A percentile compares a stretch with the other conserved stretches of the same genome.
Evolutionary conservation across 2,329 filamentous ascomycete species (phyloP).

Genomic region (Sporothrix dimorphospora): DNA sequence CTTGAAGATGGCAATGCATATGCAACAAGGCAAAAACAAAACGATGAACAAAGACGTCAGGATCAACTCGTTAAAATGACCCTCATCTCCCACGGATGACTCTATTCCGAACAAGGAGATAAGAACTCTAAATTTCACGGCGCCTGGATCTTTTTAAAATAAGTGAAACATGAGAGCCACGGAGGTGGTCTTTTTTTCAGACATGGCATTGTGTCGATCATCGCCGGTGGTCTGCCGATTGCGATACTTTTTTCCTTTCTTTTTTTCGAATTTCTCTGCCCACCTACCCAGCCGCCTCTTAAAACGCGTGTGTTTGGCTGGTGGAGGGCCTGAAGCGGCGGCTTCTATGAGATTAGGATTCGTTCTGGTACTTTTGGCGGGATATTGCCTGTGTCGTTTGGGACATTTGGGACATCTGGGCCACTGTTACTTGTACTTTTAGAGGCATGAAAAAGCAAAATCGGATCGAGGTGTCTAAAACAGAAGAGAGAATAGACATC

Average conservation of each 20-base stretch:
- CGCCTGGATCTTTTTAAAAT: too few species aligned
- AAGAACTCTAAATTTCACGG: background rate
- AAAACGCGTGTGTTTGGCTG: background rate
- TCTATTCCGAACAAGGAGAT: background rate
- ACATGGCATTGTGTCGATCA: slow-evolving; percentile 9
- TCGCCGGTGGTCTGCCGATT: background rate
- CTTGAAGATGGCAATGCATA: background rate
- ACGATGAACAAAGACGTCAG: background rate
- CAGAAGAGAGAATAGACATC: background rate
- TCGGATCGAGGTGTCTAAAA: background rate
- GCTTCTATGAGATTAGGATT: background rate
- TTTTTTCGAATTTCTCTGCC: background rate
- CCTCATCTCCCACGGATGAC: background rate
- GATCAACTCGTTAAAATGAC: background rate
- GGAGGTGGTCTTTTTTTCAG: background rate
- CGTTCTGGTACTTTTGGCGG: background rate
- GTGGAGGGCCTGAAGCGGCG: background rate
- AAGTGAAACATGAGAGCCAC: slow-evolving; percentile 12
- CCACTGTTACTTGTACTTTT: background rate
- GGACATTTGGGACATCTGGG: background rate
- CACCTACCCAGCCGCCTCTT: background rate
- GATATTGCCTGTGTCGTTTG: background rate
- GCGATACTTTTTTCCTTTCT: background rate
- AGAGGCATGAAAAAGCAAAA: background rate
- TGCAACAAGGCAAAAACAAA: background rate